These are phyloP conservation scores for Backusella tarrabulga DNA, from an alignment of 192 early-diverging fungal genomes.

Conservation along the genomic window DNA sequence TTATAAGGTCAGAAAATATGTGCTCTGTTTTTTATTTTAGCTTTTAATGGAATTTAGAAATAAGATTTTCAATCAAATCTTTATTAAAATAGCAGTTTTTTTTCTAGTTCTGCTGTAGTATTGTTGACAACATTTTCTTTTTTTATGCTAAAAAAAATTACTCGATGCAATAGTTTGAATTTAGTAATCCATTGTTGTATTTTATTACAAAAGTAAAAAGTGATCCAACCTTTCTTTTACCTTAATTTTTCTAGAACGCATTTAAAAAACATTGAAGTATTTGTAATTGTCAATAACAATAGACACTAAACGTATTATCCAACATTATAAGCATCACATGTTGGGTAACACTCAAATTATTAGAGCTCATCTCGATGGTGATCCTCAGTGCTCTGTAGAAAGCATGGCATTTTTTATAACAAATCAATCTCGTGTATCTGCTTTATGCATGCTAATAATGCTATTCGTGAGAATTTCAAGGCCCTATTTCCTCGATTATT, in stretches of 20 bases:
- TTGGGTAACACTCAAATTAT: background rate
- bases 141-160: background rate
- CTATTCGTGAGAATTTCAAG: background rate
- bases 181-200: background rate
- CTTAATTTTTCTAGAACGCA: background rate
- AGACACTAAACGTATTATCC: background rate
- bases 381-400: background rate
- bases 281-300: background rate
- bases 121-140: conserved; percentile 3
- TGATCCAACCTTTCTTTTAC: background rate
- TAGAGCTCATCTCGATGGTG: background rate
- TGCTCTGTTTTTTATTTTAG: background rate
- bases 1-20: background rate
- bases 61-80: background rate
- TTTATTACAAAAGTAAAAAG: background rate
- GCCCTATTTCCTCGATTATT: background rate
- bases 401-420: background rate
- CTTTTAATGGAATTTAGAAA: background rate
- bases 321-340: background rate
- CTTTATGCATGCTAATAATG: background rate
- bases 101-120: background rate
- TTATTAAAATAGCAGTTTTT: background rate
- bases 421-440: background rate
- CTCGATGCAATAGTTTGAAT: background rate
- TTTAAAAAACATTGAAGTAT: background rate